Conservation (phyloP, 2,329 filamentous ascomycete genomes). For the Alternaria sp. region DNA sequence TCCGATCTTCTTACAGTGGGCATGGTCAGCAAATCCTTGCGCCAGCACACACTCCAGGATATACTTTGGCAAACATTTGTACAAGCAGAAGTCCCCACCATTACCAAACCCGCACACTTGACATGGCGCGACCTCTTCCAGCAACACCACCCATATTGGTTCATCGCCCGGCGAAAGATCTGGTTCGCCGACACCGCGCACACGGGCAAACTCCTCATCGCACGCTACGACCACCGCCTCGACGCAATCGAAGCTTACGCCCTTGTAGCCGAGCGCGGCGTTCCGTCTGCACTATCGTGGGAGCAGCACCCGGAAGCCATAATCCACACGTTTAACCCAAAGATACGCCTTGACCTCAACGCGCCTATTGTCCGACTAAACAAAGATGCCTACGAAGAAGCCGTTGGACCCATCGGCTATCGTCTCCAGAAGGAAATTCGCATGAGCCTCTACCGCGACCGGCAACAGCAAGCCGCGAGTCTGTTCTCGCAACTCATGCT, state of each 20-base stretch:
- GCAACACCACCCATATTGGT: constrained; percentile 84
- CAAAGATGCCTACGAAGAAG: constrained; percentile 34
- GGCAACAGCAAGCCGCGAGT: constrained; percentile 34
- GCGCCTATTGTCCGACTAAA: constrained; percentile 67
- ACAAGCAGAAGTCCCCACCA: constrained; percentile 65
- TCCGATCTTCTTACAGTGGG: constrained; percentile 69
- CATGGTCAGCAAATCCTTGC: constrained; percentile 69
- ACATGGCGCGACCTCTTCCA: constrained; percentile 77
- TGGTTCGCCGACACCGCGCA: constrained; percentile 84
- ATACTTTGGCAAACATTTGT: constrained; percentile 76
- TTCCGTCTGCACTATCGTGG: constrained; percentile 70
- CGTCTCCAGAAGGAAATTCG: constrained; percentile 62
- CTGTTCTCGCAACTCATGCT: constrained; percentile 75
- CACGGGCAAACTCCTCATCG: constrained; percentile 77
- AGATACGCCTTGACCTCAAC: constrained; percentile 76
- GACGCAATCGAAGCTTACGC: constrained; percentile 84
- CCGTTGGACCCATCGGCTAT: constrained; percentile 34
- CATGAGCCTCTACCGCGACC: constrained; percentile 54
- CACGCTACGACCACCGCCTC: constrained; percentile 76
- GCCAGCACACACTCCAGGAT: constrained; percentile 69
- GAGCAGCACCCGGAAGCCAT: constrained; percentile 70
- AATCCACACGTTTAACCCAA: constrained; percentile 77
- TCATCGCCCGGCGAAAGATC: constrained; percentile 78
- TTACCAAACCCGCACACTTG: constrained; percentile 62
- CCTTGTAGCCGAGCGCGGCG: constrained; percentile 71